phyloP scores from a whole-genome alignment of 169 alveolate species.

The Condylostoma magnum region DNA sequence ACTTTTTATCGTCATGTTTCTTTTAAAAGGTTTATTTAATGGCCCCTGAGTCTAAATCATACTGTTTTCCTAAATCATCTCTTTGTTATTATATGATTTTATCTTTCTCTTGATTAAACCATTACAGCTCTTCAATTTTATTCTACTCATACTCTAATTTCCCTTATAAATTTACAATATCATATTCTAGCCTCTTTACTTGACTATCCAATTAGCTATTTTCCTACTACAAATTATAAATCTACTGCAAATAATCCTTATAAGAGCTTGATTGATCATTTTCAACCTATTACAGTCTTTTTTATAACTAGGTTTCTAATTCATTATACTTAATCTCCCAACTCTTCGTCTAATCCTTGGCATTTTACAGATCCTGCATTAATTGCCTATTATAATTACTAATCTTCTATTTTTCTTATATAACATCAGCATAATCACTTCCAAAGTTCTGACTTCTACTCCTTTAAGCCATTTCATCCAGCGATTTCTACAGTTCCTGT shows the following conservation, averaged over 20 bases:
- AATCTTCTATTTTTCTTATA: neutral
- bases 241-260: neutral
- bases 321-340: neutral
- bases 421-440: neutral
- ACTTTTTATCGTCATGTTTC: neutral
- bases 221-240: neutral
- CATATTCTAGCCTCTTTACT: neutral
- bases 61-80: neutral
- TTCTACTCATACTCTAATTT: neutral
- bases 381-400: neutral
- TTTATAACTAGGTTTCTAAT: neutral
- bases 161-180: neutral
- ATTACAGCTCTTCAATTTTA: neutral
- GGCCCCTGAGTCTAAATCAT: neutral
- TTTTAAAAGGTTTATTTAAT: neutral
- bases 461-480: neutral
- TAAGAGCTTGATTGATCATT: neutral
- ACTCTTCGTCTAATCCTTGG: neutral
- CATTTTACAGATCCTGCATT: neutral
- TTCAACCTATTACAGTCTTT: neutral
- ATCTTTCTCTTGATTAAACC: neutral
- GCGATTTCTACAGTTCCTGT: neutral
- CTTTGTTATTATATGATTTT: too few species aligned
- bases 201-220: neutral
- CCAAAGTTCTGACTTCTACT: neutral